Evolutionary conservation across 1,284 basidiomycete species (phyloP).

Genomic region (Austroboletus novae-zelandiae): DNA sequence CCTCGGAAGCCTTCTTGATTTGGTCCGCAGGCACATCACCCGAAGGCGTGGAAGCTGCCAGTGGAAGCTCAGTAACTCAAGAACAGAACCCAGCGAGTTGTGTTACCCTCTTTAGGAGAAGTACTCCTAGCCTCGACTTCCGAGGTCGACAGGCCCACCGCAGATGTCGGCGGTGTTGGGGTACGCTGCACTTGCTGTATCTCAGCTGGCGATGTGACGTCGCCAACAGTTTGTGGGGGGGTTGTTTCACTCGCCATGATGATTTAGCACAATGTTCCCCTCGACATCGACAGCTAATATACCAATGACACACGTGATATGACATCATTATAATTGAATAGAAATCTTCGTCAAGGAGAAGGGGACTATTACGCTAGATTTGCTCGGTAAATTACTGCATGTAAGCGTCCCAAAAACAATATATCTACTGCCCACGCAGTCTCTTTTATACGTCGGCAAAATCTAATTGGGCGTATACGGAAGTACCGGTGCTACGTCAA

Average conservation of each 20-base stretch:
- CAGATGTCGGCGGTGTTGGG: slow-evolving; percentile 22
- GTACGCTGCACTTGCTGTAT: slow-evolving; percentile 5
- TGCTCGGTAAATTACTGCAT: background rate
- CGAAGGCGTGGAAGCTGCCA: slow-evolving; percentile 35
- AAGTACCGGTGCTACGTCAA: slow-evolving; percentile 11
- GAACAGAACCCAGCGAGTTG: background rate
- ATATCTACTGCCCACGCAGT: background rate
- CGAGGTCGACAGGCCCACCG: slow-evolving; percentile 24
- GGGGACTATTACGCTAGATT: background rate
- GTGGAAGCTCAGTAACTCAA: background rate
- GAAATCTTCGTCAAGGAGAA: too few species aligned
- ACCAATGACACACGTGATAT: slow-evolving; percentile 24
- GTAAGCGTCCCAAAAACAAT: background rate
- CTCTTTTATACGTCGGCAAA: background rate
- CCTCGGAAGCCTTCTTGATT: slow-evolving; percentile 26
- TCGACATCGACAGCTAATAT: slow-evolving; percentile 3
- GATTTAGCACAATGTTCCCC: background rate
- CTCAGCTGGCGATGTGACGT: background rate
- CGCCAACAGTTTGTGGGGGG: background rate
- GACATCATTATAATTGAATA: slow-evolving; percentile 17
- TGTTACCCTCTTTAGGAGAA: slow-evolving; percentile 37
- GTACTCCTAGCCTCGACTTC: slow-evolving; percentile 15
- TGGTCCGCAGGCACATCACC: slow-evolving; percentile 32
- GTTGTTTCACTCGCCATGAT: slow-evolving; percentile 4
- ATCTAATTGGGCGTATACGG: slow-evolving; percentile 1